A percentile compares a stretch with the other conserved stretches of the same genome.
Conservation (phyloP, 805 yeast species). For the Suhomyces vadensis region DNA sequence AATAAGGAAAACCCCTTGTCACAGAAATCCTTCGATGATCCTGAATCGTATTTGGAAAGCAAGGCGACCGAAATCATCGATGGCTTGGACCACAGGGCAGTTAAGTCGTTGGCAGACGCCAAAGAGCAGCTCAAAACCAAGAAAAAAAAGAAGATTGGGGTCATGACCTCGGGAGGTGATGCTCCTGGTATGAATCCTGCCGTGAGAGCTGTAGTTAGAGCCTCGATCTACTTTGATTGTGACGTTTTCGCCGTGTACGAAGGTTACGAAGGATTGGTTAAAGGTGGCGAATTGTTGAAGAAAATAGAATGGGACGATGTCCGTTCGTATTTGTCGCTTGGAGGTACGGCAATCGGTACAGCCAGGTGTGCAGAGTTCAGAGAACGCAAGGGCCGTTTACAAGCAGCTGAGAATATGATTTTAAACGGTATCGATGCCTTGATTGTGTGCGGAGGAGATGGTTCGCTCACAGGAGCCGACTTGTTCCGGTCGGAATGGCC, state of each 20-base stretch:
- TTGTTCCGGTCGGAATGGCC: constrained; percentile 79
- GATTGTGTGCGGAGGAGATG: constrained; percentile 83
- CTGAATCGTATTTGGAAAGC: constrained; percentile 30
- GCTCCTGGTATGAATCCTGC: constrained; percentile 82
- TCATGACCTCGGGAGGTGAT: constrained; percentile 82
- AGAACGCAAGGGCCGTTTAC: constrained; percentile 63
- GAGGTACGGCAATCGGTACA: constrained; percentile 80
- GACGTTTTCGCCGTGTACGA: constrained; percentile 68
- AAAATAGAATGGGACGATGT: constrained; percentile 75
- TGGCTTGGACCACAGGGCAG: constrained; percentile 9
- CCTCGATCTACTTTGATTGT: constrained; percentile 65
- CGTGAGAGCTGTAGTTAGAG: constrained; percentile 70
- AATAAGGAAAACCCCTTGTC: constrained; percentile 23
- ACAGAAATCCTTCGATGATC: constrained; percentile 17
- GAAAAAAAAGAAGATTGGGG: constrained; percentile 56
- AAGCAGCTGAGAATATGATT: constrained; percentile 65
- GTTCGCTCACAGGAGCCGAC: constrained; percentile 81
- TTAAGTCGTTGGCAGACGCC: background rate
- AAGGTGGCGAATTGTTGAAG: constrained; percentile 57
- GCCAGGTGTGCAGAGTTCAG: constrained; percentile 71
- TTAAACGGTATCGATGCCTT: constrained; percentile 74
- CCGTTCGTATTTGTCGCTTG: constrained; percentile 65
- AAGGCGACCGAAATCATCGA: constrained; percentile 25
- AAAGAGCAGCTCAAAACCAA: constrained; percentile 3
- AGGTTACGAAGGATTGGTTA: constrained; percentile 73